These are phyloP conservation scores for Grosmannia clavigera DNA, from an alignment of 2,329 filamentous ascomycete species.

Conservation along the genomic window DNA sequence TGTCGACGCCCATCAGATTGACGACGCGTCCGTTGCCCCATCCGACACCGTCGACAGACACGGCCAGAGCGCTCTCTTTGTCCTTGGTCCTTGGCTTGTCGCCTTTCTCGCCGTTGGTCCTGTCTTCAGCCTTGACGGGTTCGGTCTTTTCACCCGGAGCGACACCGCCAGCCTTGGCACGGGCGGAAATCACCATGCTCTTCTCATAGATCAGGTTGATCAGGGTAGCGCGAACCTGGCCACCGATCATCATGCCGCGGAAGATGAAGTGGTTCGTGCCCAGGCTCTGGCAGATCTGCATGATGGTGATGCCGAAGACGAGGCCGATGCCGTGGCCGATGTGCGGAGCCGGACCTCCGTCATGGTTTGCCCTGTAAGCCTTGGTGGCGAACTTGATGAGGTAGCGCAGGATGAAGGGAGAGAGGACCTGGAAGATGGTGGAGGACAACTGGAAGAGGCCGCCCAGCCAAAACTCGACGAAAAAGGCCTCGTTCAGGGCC, in stretches of 20 bases:
- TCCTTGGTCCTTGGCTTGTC: constrained; percentile 23
- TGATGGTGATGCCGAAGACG: constrained; percentile 68
- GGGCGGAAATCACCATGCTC: constrained; percentile 74
- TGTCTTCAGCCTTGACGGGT: not conserved
- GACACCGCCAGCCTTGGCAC: constrained; percentile 70
- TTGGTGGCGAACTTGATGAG: constrained; percentile 75
- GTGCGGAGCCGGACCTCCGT: constrained; percentile 42
- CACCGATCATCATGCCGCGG: constrained; percentile 81
- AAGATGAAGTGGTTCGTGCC: constrained; percentile 87
- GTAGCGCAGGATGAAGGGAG: constrained; percentile 75
- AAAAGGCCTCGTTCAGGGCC: constrained; percentile 79
- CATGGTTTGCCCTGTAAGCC: constrained; percentile 55
- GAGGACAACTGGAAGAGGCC: constrained; percentile 64
- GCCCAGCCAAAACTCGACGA: constrained; percentile 71
- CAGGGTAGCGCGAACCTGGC: constrained; percentile 66
- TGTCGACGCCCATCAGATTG: constrained; percentile 91
- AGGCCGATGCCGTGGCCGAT: constrained; percentile 70
- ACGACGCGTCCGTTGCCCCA: constrained; percentile 90
- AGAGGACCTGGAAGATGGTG: constrained; percentile 66
- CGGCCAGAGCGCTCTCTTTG: constrained; percentile 22
- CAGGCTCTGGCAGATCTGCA: constrained; percentile 76
- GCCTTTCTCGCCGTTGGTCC: constrained; percentile 13
- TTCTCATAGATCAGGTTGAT: constrained; percentile 88
- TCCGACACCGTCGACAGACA: constrained; percentile 52
- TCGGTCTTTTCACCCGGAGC: constrained; percentile 9